phyloP scores from a whole-genome alignment of 2,329 filamentous ascomycete species.

The Aurifilum marmelostoma region DNA sequence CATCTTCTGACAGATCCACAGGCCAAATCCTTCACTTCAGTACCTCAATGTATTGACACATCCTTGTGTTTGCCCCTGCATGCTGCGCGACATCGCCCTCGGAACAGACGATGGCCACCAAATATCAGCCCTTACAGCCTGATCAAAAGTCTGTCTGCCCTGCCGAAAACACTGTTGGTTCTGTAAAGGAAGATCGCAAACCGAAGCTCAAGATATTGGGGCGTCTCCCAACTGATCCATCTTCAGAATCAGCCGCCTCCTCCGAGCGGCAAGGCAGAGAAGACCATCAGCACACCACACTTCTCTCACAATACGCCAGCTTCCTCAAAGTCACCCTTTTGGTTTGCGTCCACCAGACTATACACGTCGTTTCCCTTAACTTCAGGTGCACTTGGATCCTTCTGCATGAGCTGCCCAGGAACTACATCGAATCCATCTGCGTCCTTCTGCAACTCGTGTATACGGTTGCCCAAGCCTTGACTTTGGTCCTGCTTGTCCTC shows the following conservation, averaged over 20 bases:
- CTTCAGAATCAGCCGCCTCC: background rate
- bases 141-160: background rate
- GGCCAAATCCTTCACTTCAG: background rate
- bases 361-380: constrained; percentile 10
- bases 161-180: background rate
- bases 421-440: constrained; percentile 19
- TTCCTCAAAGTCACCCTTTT: constrained; percentile 34
- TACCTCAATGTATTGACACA: background rate
- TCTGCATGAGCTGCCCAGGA: constrained; percentile 21
- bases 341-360: constrained; percentile 27
- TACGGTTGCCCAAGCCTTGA: constrained; percentile 17
- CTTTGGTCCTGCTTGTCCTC: constrained; percentile 14
- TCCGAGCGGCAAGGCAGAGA: background rate
- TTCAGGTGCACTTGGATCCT: constrained; percentile 26
- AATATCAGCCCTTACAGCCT: background rate
- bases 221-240: background rate
- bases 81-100: background rate
- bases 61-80: background rate
- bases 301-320: constrained; percentile 29
- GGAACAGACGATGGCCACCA: background rate
- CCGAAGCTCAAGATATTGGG: background rate
- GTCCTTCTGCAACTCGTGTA: constrained; percentile 21
- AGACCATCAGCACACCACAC: background rate
- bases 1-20: background rate
- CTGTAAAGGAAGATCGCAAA: background rate